Base-by-base conservation (phyloP, 2,329 filamentous ascomycete species). In the Aspergillus ibericus region DNA sequence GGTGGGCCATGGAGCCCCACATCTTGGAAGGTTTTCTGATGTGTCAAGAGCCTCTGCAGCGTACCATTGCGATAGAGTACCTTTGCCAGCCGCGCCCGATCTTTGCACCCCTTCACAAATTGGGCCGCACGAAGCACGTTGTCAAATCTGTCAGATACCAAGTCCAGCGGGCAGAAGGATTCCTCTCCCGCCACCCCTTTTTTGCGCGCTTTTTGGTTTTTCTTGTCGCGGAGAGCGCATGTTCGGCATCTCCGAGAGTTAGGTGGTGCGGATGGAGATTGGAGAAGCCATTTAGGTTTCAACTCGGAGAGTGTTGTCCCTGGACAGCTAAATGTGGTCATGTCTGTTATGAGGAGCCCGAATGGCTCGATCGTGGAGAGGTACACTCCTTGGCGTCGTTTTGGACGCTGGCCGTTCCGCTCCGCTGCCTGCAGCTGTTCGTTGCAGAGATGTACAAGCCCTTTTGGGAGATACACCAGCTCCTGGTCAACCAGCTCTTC, bases 211-310 rank as follows among this genome's bases (percentile, higher is more conserved):
- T 79, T 60, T 65, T 73, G 54, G 72, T 80, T 76, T 58, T 81
- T 80, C 76, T 78, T 78, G 29, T 79, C 80, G 48, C 80, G 70
- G 65, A 83, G 60, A 77, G 91, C 91, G 71, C 91, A 95, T 38
- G 88, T 92, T 32, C 91, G 85, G 75, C 91, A 95, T 52, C 89
- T 81, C 52, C 79, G 82, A 40, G 89, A 84, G 27, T 77, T 74
- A 0, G 70, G 25, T 1, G 90, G 91, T 0, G 90, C 90, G 36
- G 85, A 86, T 4, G 88, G 89, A 2, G 90, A 93, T 71, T 92
- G 90, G 8, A 82, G 77, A 25, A 95, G 83, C 91, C 91, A 95
- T 75, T 95, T 95, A 13, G 91, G 90, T 72, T 95, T 95, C 76
- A 93, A 89, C 71, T 93, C 89, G 56, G 90, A 77, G 32, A 89